A percentile compares a stretch with the other conserved stretches of the same genome.
These are phyloP conservation scores for Marchantia polymorpha DNA, from an alignment of 225 moss, liverwort and hornwort species.

Conservation along the genomic window DNA sequence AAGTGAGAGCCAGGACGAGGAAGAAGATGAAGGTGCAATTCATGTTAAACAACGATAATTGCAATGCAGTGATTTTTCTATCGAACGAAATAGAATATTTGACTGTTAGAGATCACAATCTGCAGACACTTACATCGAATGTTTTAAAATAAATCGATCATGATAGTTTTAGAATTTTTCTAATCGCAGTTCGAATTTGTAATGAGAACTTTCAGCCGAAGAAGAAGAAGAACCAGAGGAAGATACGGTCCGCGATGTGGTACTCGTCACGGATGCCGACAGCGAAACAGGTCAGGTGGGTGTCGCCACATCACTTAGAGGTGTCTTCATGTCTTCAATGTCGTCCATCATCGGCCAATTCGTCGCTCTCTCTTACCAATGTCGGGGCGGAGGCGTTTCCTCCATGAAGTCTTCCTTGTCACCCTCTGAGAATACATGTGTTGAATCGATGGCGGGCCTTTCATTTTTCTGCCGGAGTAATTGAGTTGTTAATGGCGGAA, in stretches of 20 bases:
- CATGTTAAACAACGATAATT: not conserved
- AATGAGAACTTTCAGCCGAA: not conserved
- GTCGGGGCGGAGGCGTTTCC: too few relatives aligned
- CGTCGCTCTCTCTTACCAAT: not conserved
- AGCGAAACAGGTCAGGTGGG: conserved; percentile 89
- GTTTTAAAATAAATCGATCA: not conserved
- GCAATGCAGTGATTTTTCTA: not conserved
- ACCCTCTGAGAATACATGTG: too few relatives aligned
- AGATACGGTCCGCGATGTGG: conserved; percentile 57
- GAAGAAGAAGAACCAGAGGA: conserved; percentile 29
- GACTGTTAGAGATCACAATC: not conserved
- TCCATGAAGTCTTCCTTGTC: too few relatives aligned
- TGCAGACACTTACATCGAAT: not conserved
- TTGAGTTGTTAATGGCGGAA: not conserved
- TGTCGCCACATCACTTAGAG: not conserved
- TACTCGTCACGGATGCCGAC: conserved; percentile 89
- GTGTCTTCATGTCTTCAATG: not conserved
- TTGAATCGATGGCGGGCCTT: not conserved
- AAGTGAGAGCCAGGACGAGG: conserved; percentile 40
- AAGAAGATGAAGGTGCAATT: conserved; percentile 40
- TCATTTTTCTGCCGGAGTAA: not conserved
- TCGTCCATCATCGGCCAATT: not conserved
- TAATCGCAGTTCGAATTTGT: not conserved
- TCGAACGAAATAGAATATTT: too few relatives aligned
- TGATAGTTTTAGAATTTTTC: not conserved